These are phyloP conservation scores for Fusarium verrucosum DNA, from an alignment of 2,329 filamentous ascomycete genomes.

Conservation along the genomic window DNA sequence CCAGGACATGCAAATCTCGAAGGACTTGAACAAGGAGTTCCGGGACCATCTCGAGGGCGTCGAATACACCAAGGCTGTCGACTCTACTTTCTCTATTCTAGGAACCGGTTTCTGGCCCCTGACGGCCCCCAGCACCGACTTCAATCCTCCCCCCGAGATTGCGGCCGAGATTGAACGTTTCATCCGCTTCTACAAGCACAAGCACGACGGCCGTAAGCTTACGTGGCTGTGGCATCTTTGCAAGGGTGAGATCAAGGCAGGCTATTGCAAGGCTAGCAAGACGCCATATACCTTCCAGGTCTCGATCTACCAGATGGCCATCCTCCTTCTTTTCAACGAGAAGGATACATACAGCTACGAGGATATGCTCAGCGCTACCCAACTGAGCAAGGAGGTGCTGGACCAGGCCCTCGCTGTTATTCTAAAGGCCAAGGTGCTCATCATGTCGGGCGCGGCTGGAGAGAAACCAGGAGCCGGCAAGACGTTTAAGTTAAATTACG, in stretches of 20 bases:
- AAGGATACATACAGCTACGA: constrained; percentile 85
- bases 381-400: constrained; percentile 80
- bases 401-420: constrained; percentile 88
- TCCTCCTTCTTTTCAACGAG: constrained; percentile 94
- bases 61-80: constrained; percentile 72
- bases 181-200: constrained; percentile 89
- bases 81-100: constrained; percentile 90
- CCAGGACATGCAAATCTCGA: constrained; percentile 99
- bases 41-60: constrained; percentile 73
- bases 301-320: constrained; percentile 97
- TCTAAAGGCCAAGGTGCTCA: constrained; percentile 90
- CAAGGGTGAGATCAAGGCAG: constrained; percentile 95
- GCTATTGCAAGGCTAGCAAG: constrained; percentile 89
- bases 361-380: constrained; percentile 84
- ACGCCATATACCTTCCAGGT: constrained; percentile 97
- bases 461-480: constrained; percentile 82
- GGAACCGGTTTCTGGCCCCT: constrained; percentile 98
- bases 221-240: constrained; percentile 99
- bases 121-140: constrained; percentile 84
- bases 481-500: constrained; percentile 85
- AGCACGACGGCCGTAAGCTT: constrained; percentile 94
- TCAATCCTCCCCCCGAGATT: constrained; percentile 86
- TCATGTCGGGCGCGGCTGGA: constrained; percentile 70
- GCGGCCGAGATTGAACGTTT: constrained; percentile 90
- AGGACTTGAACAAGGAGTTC: constrained; percentile 92